These are phyloP conservation scores for Podila verticillata DNA, from an alignment of 192 early-diverging fungal species.

Conservation along the genomic window DNA sequence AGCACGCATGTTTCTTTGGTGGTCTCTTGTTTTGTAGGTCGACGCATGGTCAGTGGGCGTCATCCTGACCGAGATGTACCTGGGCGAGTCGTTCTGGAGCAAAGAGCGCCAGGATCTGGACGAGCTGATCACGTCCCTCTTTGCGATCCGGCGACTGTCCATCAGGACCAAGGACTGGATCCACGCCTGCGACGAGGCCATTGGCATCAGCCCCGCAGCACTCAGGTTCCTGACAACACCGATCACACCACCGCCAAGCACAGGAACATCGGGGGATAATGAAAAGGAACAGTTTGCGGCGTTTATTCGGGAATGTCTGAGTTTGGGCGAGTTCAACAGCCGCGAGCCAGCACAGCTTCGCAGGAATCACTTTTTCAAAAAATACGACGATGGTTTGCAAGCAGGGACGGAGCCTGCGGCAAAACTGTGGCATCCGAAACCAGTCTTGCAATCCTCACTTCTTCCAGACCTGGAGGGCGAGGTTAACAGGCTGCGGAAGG, in stretches of 20 bases:
- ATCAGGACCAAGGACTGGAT: constrained; percentile 32
- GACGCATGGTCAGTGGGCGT: constrained; percentile 70
- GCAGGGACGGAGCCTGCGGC: background rate
- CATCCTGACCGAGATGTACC: constrained; percentile 60
- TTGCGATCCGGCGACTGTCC: constrained; percentile 43
- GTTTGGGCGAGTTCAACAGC: constrained; percentile 1
- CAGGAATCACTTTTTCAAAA: constrained; percentile 27
- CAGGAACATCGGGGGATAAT: constrained; percentile 12
- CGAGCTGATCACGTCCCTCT: constrained; percentile 57
- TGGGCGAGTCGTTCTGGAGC: constrained; percentile 64
- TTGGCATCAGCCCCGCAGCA: constrained; percentile 57
- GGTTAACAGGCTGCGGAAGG: constrained; percentile 27
- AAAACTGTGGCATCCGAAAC: constrained; percentile 37
- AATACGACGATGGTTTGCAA: background rate
- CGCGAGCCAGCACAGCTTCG: constrained; percentile 25
- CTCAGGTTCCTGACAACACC: constrained; percentile 55
- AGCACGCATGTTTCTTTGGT: background rate
- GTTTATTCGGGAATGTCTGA: constrained; percentile 28
- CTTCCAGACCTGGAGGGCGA: constrained; percentile 52
- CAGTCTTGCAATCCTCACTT: constrained; percentile 54
- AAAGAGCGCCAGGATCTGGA: constrained; percentile 56
- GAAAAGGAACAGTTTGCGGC: background rate
- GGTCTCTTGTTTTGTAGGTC: constrained; percentile 27
- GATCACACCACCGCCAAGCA: background rate
- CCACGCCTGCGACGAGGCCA: constrained; percentile 25